Conservation (phyloP, 1,284 basidiomycete species). For the Fomitopsis palustris region DNA sequence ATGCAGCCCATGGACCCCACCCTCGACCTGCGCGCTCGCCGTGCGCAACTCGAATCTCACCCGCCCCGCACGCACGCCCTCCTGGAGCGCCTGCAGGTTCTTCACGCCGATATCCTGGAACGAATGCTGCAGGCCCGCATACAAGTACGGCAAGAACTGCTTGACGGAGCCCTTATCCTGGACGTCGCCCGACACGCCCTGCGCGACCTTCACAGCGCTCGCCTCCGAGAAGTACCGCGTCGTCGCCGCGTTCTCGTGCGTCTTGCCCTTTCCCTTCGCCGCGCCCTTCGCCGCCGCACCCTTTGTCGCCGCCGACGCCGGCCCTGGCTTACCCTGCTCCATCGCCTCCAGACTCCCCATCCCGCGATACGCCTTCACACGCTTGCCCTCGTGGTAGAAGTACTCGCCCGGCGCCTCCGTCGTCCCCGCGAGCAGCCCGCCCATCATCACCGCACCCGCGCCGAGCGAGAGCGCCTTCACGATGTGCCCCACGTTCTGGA, state of each 20-base stretch:
- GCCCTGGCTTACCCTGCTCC: slow-evolving; percentile 73
- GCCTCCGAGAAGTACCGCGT: slow-evolving; percentile 97
- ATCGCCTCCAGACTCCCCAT: slow-evolving; percentile 98
- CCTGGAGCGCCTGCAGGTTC: slow-evolving; percentile 61
- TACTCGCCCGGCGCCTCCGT: slow-evolving; percentile 98
- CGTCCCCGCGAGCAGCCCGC: slow-evolving; percentile 92
- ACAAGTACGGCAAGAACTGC: slow-evolving; percentile 90
- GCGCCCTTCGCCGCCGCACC: slow-evolving; percentile 32
- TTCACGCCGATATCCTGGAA: slow-evolving; percentile 91
- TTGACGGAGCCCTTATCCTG: slow-evolving; percentile 95
- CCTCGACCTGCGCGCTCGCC: slow-evolving; percentile 94
- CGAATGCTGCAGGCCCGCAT: slow-evolving; percentile 93
- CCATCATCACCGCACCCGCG: slow-evolving; percentile 98
- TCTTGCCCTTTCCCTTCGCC: slow-evolving; percentile 45
- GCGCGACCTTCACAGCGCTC: slow-evolving; percentile 94
- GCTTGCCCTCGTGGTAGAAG: slow-evolving; percentile 98
- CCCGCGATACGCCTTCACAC: slow-evolving; percentile 97
- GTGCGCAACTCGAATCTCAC: slow-evolving; percentile 95
- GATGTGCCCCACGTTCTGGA: slow-evolving; percentile 95
- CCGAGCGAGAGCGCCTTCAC: slow-evolving; percentile 96
- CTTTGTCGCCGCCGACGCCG: slow-evolving; percentile 23
- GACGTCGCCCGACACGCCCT: slow-evolving; percentile 96
- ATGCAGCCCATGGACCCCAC: slow-evolving; percentile 91
- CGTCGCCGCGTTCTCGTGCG: slow-evolving; percentile 93
- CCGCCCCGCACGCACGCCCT: slow-evolving; percentile 58